A percentile compares a stretch with the other conserved stretches of the same genome.
phyloP scores from a whole-genome alignment of 179 eudicot species.

The Gypsophila paniculata region DNA sequence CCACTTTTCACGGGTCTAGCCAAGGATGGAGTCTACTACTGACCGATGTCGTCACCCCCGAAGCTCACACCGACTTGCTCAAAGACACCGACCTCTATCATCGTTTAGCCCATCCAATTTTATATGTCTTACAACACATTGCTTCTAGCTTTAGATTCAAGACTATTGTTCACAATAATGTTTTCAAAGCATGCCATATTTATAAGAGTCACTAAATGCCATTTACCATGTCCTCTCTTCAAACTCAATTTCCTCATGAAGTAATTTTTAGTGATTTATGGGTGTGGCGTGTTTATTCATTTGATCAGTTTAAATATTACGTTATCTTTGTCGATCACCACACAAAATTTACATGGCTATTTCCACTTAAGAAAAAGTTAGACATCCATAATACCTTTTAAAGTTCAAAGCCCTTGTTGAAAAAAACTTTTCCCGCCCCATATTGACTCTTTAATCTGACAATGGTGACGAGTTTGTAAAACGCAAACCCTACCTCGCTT shows the following conservation, averaged over 20 bases:
- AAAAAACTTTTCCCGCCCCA: not conserved
- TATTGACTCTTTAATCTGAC: not conserved
- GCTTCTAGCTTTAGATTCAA: not conserved
- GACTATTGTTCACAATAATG: not conserved
- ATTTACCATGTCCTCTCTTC: not conserved
- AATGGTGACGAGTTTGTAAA: not conserved
- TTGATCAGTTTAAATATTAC: not conserved
- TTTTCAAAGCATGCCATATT: not conserved
- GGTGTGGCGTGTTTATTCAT: not conserved
- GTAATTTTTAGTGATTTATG: not conserved
- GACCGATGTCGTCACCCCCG: not conserved
- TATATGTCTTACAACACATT: too few species aligned
- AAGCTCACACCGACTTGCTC: not conserved
- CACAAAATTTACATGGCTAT: not conserved
- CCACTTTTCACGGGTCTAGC: not conserved
- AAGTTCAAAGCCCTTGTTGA: slow-evolving; percentile 6
- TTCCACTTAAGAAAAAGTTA: not conserved
- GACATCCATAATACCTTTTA: too few species aligned
- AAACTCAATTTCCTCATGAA: not conserved
- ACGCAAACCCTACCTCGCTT: not conserved
- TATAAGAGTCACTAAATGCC: too few species aligned
- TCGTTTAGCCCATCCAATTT: not conserved
- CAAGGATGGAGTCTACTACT: not conserved
- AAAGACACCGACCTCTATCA: not conserved
- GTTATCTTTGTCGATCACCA: not conserved